Conservation (phyloP, 2,329 filamentous ascomycete genomes). For the Cadophora gregata region DNA sequence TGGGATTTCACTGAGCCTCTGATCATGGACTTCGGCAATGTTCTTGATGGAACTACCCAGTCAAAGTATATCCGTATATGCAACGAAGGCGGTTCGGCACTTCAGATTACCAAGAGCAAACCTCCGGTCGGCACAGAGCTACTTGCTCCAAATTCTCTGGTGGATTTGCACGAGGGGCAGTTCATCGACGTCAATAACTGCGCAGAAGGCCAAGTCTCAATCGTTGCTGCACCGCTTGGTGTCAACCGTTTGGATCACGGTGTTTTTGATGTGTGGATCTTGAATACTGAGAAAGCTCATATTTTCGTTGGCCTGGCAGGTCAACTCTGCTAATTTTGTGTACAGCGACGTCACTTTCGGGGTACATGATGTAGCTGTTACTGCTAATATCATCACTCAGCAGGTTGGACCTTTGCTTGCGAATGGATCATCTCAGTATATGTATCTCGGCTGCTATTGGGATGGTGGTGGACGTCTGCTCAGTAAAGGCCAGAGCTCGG, state of each 20-base stretch:
- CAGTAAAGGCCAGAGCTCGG: slow-evolving; percentile 40
- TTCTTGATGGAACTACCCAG: slow-evolving; percentile 42
- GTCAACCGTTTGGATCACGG: slow-evolving; percentile 43
- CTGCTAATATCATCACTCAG: slow-evolving; percentile 44
- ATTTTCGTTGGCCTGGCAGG: not conserved
- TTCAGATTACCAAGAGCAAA: slow-evolving; percentile 49
- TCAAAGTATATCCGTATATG: slow-evolving; percentile 46
- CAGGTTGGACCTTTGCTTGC: slow-evolving; percentile 48
- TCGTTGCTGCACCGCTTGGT: slow-evolving; percentile 43
- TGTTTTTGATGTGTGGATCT: slow-evolving; percentile 46
- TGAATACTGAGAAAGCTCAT: slow-evolving; percentile 47
- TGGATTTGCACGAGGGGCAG: slow-evolving; percentile 46
- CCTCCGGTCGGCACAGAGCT: slow-evolving; percentile 45
- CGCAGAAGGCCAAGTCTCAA: slow-evolving; percentile 43
- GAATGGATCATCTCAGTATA: slow-evolving; percentile 42
- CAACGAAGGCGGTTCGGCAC: slow-evolving; percentile 47
- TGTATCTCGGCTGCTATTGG: slow-evolving; percentile 50
- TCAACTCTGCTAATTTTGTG: not conserved
- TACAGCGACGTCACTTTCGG: slow-evolving; percentile 48
- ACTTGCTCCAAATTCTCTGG: slow-evolving; percentile 43
- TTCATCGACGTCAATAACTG: slow-evolving; percentile 44
- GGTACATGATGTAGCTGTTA: slow-evolving; percentile 46
- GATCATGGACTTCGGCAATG: slow-evolving; percentile 45
- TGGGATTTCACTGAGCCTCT: slow-evolving; percentile 41
- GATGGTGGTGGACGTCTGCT: slow-evolving; percentile 48